Percentiles rank a stretch among this genome's conserved stretches.
These are phyloP conservation scores for Pyrenophora seminiperda DNA, from an alignment of 2,329 filamentous ascomycete species.

Conservation along the genomic window DNA sequence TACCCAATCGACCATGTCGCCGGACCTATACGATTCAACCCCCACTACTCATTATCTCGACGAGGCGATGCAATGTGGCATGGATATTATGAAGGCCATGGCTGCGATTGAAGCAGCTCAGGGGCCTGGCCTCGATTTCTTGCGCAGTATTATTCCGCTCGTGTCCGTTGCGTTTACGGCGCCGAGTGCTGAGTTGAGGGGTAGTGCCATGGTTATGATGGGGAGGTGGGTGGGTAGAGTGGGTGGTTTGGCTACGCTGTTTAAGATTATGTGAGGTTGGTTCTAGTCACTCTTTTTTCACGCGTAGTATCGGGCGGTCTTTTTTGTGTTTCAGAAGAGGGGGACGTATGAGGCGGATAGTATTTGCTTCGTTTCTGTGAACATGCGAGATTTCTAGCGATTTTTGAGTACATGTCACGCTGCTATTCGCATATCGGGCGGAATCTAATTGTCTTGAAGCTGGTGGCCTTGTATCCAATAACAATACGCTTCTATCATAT, in stretches of 20 bases:
- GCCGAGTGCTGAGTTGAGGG: slow-evolving; percentile 21
- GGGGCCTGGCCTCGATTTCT: not conserved
- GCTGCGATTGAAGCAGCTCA: slow-evolving; percentile 1
- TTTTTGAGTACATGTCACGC: no score
- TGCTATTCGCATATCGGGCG: no score
- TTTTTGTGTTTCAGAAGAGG: no score
- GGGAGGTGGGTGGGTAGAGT: slow-evolving; percentile 30
- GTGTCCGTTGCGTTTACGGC: slow-evolving; percentile 29
- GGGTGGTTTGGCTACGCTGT: slow-evolving; percentile 5
- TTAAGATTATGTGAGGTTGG: not conserved
- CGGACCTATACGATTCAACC: slow-evolving; percentile 13
- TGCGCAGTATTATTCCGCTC: slow-evolving; percentile 21
- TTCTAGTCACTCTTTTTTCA: no score
- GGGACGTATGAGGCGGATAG: no score
- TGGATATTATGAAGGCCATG: not conserved
- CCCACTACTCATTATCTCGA: not conserved
- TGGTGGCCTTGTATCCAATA: no score
- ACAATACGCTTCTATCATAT: no score
- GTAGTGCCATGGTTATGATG: slow-evolving; percentile 28
- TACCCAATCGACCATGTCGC: not conserved
- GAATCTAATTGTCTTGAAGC: no score
- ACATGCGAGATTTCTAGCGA: no score
- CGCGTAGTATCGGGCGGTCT: no score
- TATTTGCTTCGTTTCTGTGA: no score
- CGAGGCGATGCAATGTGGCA: not conserved